phyloP scores from a whole-genome alignment of 1,139 yeast species.

The Hanseniaspora gamundiae region DNA sequence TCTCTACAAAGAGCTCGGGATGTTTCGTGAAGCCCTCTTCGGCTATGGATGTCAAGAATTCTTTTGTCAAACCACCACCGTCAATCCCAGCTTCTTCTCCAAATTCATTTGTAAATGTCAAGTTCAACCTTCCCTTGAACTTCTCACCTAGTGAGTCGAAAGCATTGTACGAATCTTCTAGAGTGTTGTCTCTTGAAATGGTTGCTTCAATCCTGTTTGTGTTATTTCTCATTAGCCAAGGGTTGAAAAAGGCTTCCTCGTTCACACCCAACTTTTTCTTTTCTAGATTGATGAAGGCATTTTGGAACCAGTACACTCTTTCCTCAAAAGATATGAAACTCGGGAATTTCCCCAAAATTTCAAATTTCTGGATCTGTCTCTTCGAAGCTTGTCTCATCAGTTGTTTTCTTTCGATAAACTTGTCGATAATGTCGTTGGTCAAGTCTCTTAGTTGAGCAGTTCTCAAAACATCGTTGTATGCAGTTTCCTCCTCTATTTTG shows the following conservation, averaged over 20 bases:
- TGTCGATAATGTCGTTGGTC: conserved; percentile 9
- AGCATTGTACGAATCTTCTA: conserved; percentile 62
- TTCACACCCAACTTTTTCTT: conserved; percentile 23
- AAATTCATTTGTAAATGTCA: conserved; percentile 57
- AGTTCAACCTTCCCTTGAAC: conserved; percentile 50
- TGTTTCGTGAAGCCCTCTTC: conserved; percentile 49
- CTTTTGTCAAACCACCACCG: conserved; percentile 95
- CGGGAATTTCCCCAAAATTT: conserved; percentile 55
- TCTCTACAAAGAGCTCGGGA: conserved; percentile 39
- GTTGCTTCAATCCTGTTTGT: conserved; percentile 31
- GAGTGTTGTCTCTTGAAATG: conserved; percentile 53
- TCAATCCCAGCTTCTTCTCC: conserved; percentile 82
- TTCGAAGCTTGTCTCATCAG: conserved; percentile 10
- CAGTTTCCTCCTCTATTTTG: conserved; percentile 12
- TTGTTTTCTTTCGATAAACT: conserved; percentile 7
- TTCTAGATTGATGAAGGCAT: conserved; percentile 43
- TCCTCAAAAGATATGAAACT: conserved; percentile 66
- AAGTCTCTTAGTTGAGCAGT: conserved; percentile 6
- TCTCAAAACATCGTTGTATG: conserved; percentile 15
- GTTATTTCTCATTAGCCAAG: conserved; percentile 11
- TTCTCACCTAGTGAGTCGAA: conserved; percentile 36
- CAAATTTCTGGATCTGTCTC: conserved; percentile 25
- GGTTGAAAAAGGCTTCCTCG: conserved; percentile 13
- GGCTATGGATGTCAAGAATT: conserved; percentile 64
- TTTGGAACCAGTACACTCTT: conserved; percentile 61